These are phyloP conservation scores for Diaporthe australafricana DNA, from an alignment of 2,329 filamentous ascomycete genomes.

Conservation along the genomic window DNA sequence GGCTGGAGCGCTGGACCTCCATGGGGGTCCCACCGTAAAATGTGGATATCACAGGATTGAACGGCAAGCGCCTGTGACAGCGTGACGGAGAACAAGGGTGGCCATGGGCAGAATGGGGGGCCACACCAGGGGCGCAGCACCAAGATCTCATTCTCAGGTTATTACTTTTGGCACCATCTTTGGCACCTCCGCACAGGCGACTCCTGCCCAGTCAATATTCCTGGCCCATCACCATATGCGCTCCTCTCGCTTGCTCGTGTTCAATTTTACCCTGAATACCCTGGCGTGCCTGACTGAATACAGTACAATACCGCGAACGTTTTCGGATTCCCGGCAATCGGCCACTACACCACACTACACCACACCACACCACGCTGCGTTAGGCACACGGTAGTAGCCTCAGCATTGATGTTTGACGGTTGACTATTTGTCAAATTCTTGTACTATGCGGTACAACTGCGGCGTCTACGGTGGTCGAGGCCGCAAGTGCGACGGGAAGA, in stretches of 20 bases:
- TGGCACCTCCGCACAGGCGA: not conserved
- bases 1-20: not conserved
- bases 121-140: constrained; percentile 11
- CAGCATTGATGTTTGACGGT: not conserved
- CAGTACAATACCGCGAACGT: not conserved
- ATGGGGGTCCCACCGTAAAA: constrained; percentile 6
- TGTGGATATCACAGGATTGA: constrained; percentile 6
- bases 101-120: not conserved
- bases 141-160: constrained; percentile 10
- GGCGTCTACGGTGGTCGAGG: not conserved
- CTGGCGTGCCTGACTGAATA: too few species aligned
- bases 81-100: not conserved
- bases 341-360: not conserved
- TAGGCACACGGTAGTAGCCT: not conserved
- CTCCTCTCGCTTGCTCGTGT: constrained; percentile 32
- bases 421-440: constrained; percentile 13
- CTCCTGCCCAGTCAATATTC: not conserved
- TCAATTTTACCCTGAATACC: constrained; percentile 8
- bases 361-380: not conserved
- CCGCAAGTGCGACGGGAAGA: constrained; percentile 14
- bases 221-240: constrained; percentile 24
- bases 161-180: not conserved
- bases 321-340: constrained; percentile 8
- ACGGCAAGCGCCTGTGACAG: constrained; percentile 26
- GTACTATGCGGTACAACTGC: too few species aligned